Base-by-base conservation (phyloP, 164 flowering plant species). In the Kalanchoe fedtschenkoi region DNA sequence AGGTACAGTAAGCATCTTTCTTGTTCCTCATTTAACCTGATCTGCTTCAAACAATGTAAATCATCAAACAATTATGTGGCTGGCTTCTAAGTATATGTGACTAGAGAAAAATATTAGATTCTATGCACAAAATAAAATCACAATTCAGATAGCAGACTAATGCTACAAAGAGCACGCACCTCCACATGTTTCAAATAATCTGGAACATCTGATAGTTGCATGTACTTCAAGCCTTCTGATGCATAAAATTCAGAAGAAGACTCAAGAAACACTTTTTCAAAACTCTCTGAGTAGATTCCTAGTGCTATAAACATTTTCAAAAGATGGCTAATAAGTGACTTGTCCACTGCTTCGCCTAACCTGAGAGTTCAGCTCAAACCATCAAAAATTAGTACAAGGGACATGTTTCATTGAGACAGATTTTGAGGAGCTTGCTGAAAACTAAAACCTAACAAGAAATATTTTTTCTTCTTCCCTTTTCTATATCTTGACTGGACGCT, bases 151-250 rank as follows among this genome's bases (percentile, higher is more conserved):
- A 51, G 1, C 32, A 51, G 16, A 51, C 13, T 37, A 6, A 51
- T 26, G 21, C 14, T 13, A 51, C 33, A 26, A 51, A 51, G 21
- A 51, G 30, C 32, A 51, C 63, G 69, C 73, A 95, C 99, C 96
- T 95, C 99, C 62, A 87, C 97, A 79, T 91, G 97, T 75, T 87
- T 89, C 79, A 95, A 73, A 71, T 91, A 95, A 69, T 91, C 97
- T 6, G 97, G 86, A 82, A 91, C 89, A 80, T 95, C 97, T 57
- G 96, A 79, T 61, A 84, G 95, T 75, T 91, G 99, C 97, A 95
- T 91, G 80, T 78, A 87, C 68, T 91, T 89, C 64, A 79, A 82
- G 70, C 99, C 97, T 78, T 95, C 99, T 61, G 96, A 73, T 64
- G 96, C 99, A 83, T 95, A 95, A 79, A 91, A 95, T 39, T 91